These are phyloP conservation scores for Eucalyptus lansdowneana DNA, from an alignment of 345 rosid genomes.

Conservation along the genomic window DNA sequence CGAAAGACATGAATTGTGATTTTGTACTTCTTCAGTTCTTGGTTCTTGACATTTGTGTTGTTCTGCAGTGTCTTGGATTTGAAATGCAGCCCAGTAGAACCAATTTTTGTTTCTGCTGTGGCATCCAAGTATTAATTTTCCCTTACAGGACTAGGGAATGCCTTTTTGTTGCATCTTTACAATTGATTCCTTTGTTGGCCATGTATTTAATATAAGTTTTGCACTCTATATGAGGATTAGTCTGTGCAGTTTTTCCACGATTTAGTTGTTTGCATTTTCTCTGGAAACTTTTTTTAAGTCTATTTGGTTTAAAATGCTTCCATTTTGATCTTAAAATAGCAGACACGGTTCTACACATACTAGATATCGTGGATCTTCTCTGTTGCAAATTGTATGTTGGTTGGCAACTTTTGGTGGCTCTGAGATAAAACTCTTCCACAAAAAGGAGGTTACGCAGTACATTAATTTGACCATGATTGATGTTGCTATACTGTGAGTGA, in stretches of 20 bases:
- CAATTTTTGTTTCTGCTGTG: slow-evolving; percentile 62
- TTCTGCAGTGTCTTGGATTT: slow-evolving; percentile 53
- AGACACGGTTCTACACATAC: neutral
- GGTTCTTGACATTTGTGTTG: neutral
- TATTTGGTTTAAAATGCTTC: neutral
- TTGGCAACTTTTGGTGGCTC: neutral
- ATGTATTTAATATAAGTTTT: neutral
- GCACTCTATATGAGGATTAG: neutral
- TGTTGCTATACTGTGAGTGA: neutral
- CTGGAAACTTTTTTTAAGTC: neutral
- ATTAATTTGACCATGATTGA: neutral
- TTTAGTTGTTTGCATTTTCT: neutral
- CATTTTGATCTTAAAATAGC: neutral
- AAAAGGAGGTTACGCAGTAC: neutral
- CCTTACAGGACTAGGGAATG: neutral
- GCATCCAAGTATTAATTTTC: slow-evolving; percentile 35
- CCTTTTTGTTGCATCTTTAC: neutral
- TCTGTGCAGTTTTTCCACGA: neutral
- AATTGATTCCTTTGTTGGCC: neutral
- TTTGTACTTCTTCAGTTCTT: neutral
- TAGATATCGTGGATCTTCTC: neutral
- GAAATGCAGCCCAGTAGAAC: slow-evolving; percentile 68
- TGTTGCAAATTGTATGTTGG: neutral
- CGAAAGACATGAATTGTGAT: slow-evolving; percentile 11
- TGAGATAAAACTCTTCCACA: neutral